A percentile compares a stretch with the other conserved stretches of the same genome.
Conservation (phyloP, 352 stramenopile genomes). For the Elongisporangium undulatum region DNA sequence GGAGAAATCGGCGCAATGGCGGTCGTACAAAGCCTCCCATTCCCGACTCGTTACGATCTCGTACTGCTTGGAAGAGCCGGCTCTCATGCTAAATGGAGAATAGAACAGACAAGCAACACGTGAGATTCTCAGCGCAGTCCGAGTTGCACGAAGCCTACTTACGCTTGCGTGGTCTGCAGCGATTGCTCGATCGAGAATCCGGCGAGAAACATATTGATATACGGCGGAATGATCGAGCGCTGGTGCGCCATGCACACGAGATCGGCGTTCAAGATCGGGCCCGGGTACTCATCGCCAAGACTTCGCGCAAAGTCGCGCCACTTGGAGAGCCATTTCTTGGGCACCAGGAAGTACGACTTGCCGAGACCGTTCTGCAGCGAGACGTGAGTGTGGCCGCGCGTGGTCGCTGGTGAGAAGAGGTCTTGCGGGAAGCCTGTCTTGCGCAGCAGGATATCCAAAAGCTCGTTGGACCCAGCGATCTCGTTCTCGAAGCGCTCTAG, state of each 20-base stretch:
- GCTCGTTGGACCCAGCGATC: constrained; percentile 54
- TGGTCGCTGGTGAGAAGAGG: constrained; percentile 63
- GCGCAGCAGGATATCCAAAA: constrained; percentile 68
- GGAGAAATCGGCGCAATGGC: constrained; percentile 76
- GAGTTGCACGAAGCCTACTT: constrained; percentile 12
- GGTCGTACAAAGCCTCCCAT: constrained; percentile 78
- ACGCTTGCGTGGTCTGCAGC: constrained; percentile 69
- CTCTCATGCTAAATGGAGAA: constrained; percentile 30
- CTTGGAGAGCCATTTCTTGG: constrained; percentile 79
- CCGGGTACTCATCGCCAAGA: constrained; percentile 44
- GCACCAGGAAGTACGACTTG: constrained; percentile 78
- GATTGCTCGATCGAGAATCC: constrained; percentile 78
- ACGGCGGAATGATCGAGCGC: constrained; percentile 70
- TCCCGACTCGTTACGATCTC: constrained; percentile 81
- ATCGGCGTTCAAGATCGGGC: constrained; percentile 76
- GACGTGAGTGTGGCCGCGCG: constrained; percentile 44
- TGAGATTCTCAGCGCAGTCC: neutral
- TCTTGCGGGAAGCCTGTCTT: constrained; percentile 78
- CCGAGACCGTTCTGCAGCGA: constrained; percentile 36
- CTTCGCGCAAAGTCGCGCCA: constrained; percentile 78
- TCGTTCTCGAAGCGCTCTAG: constrained; percentile 58
- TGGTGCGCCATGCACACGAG: constrained; percentile 78
- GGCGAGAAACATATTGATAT: constrained; percentile 85
- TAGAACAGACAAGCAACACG: neutral
- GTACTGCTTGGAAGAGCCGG: constrained; percentile 62